phyloP scores from a whole-genome alignment of 352 stramenopile genomes.

The Phytophthora boehmeriae region DNA sequence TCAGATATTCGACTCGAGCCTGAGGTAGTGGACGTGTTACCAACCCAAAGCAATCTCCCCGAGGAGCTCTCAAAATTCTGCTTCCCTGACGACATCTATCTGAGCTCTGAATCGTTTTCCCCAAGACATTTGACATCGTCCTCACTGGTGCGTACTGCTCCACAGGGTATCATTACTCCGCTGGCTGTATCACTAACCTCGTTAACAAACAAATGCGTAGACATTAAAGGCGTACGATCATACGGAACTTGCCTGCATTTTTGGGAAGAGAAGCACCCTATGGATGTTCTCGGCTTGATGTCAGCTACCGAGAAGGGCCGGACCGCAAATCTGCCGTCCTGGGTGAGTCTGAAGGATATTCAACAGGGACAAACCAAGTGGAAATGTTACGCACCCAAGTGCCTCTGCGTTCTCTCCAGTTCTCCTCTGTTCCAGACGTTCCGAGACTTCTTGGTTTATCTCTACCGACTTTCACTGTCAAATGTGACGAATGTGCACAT shows the following conservation, averaged over 20 bases:
- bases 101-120: constrained; percentile 45
- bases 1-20: constrained; percentile 59
- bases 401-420: constrained; percentile 65
- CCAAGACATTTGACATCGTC: constrained; percentile 67
- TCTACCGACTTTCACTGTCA: constrained; percentile 57
- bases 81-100: constrained; percentile 61
- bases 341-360: constrained; percentile 74
- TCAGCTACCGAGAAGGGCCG: constrained; percentile 47
- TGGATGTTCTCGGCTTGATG: constrained; percentile 68
- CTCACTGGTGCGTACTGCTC: constrained; percentile 49
- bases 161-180: background rate
- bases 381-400: constrained; percentile 68
- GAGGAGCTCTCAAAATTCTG: constrained; percentile 80
- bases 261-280: constrained; percentile 61
- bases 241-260: constrained; percentile 76
- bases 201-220: constrained; percentile 15
- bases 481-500: constrained; percentile 27
- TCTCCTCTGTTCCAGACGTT: constrained; percentile 65
- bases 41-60: constrained; percentile 46
- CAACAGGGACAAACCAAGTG: constrained; percentile 61
- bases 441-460: constrained; percentile 42
- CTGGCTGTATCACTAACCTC: background rate
- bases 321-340: constrained; percentile 55
- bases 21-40: constrained; percentile 56
- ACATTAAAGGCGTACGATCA: constrained; percentile 56